Conservation (phyloP, 805 yeast genomes). For the Suhomyces kilbournensis region DNA sequence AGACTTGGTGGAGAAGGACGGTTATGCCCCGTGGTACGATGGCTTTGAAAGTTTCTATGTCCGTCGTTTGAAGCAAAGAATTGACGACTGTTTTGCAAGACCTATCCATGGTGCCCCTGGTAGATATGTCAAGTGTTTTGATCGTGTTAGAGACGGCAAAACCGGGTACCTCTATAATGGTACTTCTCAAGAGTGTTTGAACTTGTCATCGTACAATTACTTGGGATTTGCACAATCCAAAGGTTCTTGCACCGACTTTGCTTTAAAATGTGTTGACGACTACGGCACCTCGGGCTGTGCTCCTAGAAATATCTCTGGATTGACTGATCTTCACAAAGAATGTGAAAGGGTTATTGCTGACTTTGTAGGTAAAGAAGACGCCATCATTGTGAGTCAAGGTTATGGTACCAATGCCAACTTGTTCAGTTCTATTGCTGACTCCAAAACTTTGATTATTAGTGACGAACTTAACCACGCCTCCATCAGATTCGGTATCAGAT, state of each 20-base stretch:
- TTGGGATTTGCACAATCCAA: constrained; percentile 95
- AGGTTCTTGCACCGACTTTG: constrained; percentile 83
- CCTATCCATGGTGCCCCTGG: constrained; percentile 99
- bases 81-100: constrained; percentile 92
- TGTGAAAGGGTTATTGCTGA: constrained; percentile 79
- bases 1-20: constrained; percentile 73
- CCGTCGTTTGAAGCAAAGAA: constrained; percentile 83
- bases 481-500: constrained; percentile 89
- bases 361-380: constrained; percentile 87
- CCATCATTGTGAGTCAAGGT: constrained; percentile 88
- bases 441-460: constrained; percentile 85
- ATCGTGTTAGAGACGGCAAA: constrained; percentile 67
- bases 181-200: constrained; percentile 70
- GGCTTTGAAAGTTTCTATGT: constrained; percentile 92
- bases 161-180: constrained; percentile 75
- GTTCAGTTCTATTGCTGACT: constrained; percentile 78
- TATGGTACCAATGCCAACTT: constrained; percentile 92
- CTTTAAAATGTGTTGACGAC: constrained; percentile 58
- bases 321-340: constrained; percentile 65
- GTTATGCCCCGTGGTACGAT: constrained; percentile 94
- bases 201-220: constrained; percentile 88
- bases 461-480: constrained; percentile 96
- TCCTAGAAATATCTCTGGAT: constrained; percentile 71
- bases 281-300: constrained; percentile 81
- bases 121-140: constrained; percentile 76